These are phyloP conservation scores for Adansonia digitata DNA, from an alignment of 345 rosid genomes.

Conservation along the genomic window DNA sequence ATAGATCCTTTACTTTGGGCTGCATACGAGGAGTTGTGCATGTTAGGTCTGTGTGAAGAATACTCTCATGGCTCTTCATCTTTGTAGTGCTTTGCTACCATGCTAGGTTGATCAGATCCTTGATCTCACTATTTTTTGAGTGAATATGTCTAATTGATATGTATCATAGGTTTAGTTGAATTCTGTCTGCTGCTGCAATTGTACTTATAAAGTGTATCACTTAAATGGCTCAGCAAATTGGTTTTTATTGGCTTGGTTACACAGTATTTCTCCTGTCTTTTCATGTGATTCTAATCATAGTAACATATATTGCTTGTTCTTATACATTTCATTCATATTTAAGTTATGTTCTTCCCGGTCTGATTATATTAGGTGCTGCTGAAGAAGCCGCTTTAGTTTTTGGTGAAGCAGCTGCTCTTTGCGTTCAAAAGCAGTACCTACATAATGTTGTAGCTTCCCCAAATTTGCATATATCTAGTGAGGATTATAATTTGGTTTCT, in stretches of 20 bases:
- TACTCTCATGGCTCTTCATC: neutral
- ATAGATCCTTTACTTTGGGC: slow-evolving; percentile 92
- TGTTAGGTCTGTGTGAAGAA: slow-evolving; percentile 56
- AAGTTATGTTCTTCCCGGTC: neutral
- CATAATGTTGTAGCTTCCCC: slow-evolving; percentile 42
- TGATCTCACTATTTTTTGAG: neutral
- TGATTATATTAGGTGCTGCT: slow-evolving; percentile 60
- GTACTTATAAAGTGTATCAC: neutral
- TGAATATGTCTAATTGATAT: slow-evolving; percentile 3
- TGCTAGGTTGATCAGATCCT: slow-evolving; percentile 2
- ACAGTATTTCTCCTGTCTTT: neutral
- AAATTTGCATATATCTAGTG: slow-evolving; percentile 37
- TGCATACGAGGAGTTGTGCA: slow-evolving; percentile 89
- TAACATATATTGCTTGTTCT: slow-evolving; percentile 2
- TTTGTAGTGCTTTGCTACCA: slow-evolving; percentile 2
- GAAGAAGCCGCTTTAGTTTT: slow-evolving; percentile 82
- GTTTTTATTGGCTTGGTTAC: neutral
- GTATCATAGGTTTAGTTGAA: neutral
- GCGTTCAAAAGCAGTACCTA: slow-evolving; percentile 75
- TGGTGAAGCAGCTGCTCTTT: slow-evolving; percentile 80
- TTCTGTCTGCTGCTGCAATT: neutral
- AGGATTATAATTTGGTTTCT: slow-evolving; percentile 47
- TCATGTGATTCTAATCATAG: neutral
- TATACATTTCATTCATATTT: neutral
- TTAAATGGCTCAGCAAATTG: neutral